These are phyloP conservation scores for Lactarius pseudohatsudake DNA, from an alignment of 768 basidiomycete genomes.

Conservation along the genomic window DNA sequence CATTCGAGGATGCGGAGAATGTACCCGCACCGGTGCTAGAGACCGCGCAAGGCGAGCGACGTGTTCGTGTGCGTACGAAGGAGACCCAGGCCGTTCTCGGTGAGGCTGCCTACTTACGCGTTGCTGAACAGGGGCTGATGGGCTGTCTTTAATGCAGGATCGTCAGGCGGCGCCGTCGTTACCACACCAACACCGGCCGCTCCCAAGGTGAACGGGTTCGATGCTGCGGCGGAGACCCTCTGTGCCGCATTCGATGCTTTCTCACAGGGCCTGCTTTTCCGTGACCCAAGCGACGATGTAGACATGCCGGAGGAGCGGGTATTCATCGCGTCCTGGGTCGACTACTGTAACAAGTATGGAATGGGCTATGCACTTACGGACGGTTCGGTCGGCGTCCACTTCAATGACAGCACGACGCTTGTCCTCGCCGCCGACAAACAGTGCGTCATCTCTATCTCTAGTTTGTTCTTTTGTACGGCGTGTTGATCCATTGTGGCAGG, in stretches of 20 bases:
- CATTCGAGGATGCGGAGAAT: slow-evolving; percentile 39
- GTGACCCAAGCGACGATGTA: slow-evolving; percentile 56
- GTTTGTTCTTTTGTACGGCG: slow-evolving; percentile 4
- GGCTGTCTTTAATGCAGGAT: not conserved
- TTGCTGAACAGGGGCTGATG: not conserved
- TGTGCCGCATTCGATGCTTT: slow-evolving; percentile 68
- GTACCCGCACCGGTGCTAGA: slow-evolving; percentile 32
- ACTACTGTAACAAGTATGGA: slow-evolving; percentile 99
- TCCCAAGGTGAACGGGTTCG: slow-evolving; percentile 57
- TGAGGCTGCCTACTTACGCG: not conserved
- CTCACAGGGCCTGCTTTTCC: slow-evolving; percentile 61
- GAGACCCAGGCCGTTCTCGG: slow-evolving; percentile 10
- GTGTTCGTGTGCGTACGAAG: slow-evolving; percentile 14
- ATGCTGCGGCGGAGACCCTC: slow-evolving; percentile 55
- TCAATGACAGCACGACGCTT: slow-evolving; percentile 91
- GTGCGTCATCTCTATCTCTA: slow-evolving; percentile 47
- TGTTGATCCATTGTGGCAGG: slow-evolving; percentile 41
- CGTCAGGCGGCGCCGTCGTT: slow-evolving; percentile 30
- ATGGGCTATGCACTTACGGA: slow-evolving; percentile 98
- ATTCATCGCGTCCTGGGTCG: slow-evolving; percentile 98
- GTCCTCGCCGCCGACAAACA: slow-evolving; percentile 83
- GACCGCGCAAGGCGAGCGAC: slow-evolving; percentile 13
- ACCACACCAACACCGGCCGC: slow-evolving; percentile 30
- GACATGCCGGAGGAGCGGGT: slow-evolving; percentile 65
- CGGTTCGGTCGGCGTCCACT: slow-evolving; percentile 92